Evolutionary conservation across 768 basidiomycete genomes (phyloP).

Genomic region (Pisolithus albus): DNA sequence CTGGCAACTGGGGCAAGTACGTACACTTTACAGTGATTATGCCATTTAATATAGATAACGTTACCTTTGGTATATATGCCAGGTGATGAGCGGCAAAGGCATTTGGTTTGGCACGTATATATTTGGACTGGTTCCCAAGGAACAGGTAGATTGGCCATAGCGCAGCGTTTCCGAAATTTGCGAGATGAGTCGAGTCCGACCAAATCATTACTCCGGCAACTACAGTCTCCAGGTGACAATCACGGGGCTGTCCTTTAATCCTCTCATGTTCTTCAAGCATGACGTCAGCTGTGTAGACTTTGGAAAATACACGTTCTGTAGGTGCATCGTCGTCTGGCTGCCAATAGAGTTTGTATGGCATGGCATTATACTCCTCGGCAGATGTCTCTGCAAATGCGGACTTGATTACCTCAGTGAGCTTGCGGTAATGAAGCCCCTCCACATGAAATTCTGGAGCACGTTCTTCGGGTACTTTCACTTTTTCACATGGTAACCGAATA

Average conservation of each 20-base stretch:
- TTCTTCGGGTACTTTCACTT: not conserved
- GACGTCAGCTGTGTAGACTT: not conserved
- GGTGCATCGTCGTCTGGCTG: not conserved
- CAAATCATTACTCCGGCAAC: slow-evolving; percentile 19
- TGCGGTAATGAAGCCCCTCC: not conserved
- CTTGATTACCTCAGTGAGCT: not conserved
- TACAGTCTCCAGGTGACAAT: slow-evolving; percentile 12
- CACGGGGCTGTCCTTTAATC: not conserved
- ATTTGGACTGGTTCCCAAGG: slow-evolving; percentile 13
- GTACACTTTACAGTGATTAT: too few species aligned
- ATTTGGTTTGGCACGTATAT: not conserved
- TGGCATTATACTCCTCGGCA: not conserved
- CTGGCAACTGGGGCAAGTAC: slow-evolving; percentile 6
- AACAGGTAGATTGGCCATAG: slow-evolving; percentile 15
- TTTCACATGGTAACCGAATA: not conserved
- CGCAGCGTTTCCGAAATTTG: slow-evolving; percentile 12
- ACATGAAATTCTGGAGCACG: not conserved
- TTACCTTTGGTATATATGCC: slow-evolving; percentile 15
- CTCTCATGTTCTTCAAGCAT: slow-evolving; percentile 1
- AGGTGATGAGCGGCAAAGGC: slow-evolving; percentile 13
- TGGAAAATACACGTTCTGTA: not conserved
- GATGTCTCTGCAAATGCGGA: not conserved
- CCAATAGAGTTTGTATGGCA: slow-evolving; percentile 1
- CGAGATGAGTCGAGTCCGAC: slow-evolving; percentile 20
- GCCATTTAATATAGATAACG: not conserved